Base-by-base conservation (phyloP, 2,329 filamentous ascomycete species). In the Colletotrichum siamense region DNA sequence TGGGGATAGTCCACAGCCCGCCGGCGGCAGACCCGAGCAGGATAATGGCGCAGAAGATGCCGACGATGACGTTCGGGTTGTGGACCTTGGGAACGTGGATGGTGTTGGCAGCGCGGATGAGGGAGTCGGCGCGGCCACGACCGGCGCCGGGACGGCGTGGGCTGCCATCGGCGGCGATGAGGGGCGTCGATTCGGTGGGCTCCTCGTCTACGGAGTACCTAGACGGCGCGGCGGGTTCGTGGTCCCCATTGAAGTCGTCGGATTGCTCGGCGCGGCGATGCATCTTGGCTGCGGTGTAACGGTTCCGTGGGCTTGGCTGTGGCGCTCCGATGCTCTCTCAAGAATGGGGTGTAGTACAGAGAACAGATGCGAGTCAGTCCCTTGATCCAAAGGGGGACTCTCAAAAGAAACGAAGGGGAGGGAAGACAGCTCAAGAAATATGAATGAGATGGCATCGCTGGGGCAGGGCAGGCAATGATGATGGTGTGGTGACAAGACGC, bases 1-100 rank as follows among this genome's bases (percentile, higher is more conserved):
- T 77, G 18, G 85, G 82, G 30, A 87, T 82, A 10, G 73, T 77
- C 70, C 80, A 81, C 30, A 87, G 80, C 4, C 79, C 81, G n/a
- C 78, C 79, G 3, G 82, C 79, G 36, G 80, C 79, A 3, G 80
- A 77, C 4, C 80, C 76, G 16, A 84, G 32, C 57, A 86, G 81
- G 13, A 85, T 77, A 5, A 84, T 78, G 24, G 78, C 62, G 16
- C 82, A 81, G 12, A 85, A 73, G 22, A 87, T 77, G 65, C 79
- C 78, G 16, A 83, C 79, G 24, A 86, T 82, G 34, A 75, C 28
- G 22, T 72, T 24, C 39, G 52, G 81, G 79, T 77, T 80, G 76
- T 72, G 82, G 69, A 76, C 71, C 73, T 81, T 79, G 39, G 82
- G 80, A 3, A 82, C 71, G 16, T 71, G 75, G 24, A 75, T 59